Evolutionary conservation across 805 yeast species (phyloP).

Genomic region (Clavispora carvajalis): DNA sequence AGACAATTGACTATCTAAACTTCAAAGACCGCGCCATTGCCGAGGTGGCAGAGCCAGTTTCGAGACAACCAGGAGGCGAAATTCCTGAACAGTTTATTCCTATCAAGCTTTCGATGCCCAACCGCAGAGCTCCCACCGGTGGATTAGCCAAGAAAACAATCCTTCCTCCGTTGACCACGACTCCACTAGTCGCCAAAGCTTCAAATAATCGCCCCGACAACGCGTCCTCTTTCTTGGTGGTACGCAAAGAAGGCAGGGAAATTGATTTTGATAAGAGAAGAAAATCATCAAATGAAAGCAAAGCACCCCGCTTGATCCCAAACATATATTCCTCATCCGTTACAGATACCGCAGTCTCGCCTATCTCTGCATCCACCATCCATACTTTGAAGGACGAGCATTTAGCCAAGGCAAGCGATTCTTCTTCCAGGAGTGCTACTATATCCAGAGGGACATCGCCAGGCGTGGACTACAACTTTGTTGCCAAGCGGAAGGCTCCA

Average conservation of each 20-base stretch:
- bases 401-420: background rate
- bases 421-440: background rate
- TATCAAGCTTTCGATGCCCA: slow-evolving; percentile 14
- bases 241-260: slow-evolving; percentile 61
- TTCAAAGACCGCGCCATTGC: slow-evolving; percentile 38
- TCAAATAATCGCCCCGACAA: background rate
- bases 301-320: slow-evolving; percentile 33
- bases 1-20: slow-evolving; percentile 49
- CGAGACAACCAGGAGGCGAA: background rate
- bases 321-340: slow-evolving; percentile 17
- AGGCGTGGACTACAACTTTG: slow-evolving; percentile 29
- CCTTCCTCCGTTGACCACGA: slow-evolving; percentile 1
- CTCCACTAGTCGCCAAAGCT: background rate
- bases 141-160: background rate
- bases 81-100: background rate
- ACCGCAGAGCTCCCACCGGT: slow-evolving; percentile 7
- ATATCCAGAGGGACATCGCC: slow-evolving; percentile 1
- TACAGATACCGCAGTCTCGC: slow-evolving; percentile 21
- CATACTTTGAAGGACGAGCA: slow-evolving; percentile 21
- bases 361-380: slow-evolving; percentile 32
- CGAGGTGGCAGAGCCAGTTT: background rate
- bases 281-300: slow-evolving; percentile 61
- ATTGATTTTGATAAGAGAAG: slow-evolving; percentile 79
- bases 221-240: slow-evolving; percentile 46
- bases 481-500: slow-evolving; percentile 69